Base-by-base conservation (phyloP, 2,329 filamentous ascomycete species). In the Phyllosticta citribraziliensis region DNA sequence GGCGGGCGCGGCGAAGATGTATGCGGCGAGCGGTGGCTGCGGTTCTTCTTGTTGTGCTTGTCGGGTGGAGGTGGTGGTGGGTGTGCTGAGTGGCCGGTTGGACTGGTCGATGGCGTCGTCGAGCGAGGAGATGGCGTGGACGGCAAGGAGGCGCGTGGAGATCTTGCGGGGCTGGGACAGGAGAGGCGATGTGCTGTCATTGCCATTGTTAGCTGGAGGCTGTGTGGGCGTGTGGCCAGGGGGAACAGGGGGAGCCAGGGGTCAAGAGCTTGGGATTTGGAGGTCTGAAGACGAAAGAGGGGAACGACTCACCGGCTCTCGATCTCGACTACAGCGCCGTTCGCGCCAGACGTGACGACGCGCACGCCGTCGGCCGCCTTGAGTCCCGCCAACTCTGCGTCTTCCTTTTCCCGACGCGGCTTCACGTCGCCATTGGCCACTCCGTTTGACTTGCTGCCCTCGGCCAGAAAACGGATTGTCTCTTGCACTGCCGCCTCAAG, bases 41-140 rank as follows among this genome's bases (percentile, higher is more conserved):
- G 5, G 25, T 35, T 14, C 47, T 30, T 22, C 30, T 27, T 22
- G 56, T 30, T 54, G 11, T 12, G 5, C 20, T 22, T n/a, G 27
- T 22, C 52, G 33, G 5, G 17, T 3, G 14, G 35, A 22, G 27
- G 51, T 3, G 14, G 35, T 27, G 27, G 51, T 6, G 14, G 20
- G 55, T 1, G 56, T 65, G 11, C 33, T 24, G 52, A 1, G 54
- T 64, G 14, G 1, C 22, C 69, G 68, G 57, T 72, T 74, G 17
- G 75, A 67, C 5, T 80, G 67, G 62, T 81, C 78, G 64, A 84
- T 82, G 5, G 78, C 79, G 67, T 84, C 80, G 60, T 84, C 81
- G 20, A 84, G 71, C 55, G 79, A 80, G 6, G 74, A 79, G 10
- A 81, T 72, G 0, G 75, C 65, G 27, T 79, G 74, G n/a, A 84